Conservation (phyloP, 1,284 basidiomycete species). For the Fomitiporia mediterranea region DNA sequence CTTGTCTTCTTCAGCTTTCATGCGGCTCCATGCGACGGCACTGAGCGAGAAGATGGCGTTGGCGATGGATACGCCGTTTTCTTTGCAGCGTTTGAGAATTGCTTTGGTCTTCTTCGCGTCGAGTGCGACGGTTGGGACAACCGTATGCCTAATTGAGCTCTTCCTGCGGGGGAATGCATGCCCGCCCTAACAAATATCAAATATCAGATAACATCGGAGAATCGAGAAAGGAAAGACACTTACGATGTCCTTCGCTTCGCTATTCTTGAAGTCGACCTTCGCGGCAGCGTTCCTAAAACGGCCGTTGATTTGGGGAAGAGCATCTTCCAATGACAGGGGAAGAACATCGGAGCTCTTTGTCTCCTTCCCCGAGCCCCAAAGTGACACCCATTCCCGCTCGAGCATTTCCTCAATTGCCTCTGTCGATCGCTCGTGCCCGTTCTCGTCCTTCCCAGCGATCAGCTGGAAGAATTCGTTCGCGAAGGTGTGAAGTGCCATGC, state of each 20-base stretch:
- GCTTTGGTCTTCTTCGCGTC: slow-evolving; percentile 48
- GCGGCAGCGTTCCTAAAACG: slow-evolving; percentile 42
- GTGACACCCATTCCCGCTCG: slow-evolving; percentile 42
- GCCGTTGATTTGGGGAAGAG: slow-evolving; percentile 38
- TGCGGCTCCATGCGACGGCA: slow-evolving; percentile 66
- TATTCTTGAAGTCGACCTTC: slow-evolving; percentile 52
- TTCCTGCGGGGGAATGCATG: slow-evolving; percentile 56
- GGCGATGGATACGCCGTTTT: slow-evolving; percentile 67
- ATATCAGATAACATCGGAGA: not conserved
- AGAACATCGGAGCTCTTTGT: slow-evolving; percentile 30
- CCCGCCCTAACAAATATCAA: slow-evolving; percentile 45
- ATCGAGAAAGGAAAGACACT: slow-evolving; percentile 21
- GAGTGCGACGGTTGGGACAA: slow-evolving; percentile 61
- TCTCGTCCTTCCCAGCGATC: slow-evolving; percentile 30
- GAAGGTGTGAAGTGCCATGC: slow-evolving; percentile 72
- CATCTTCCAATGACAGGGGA: slow-evolving; percentile 50
- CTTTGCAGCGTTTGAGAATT: slow-evolving; percentile 64
- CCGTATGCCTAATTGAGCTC: slow-evolving; percentile 47
- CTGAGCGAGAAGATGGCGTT: slow-evolving; percentile 71
- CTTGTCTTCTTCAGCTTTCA: slow-evolving; percentile 32
- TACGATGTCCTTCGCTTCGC: slow-evolving; percentile 48
- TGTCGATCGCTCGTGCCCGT: slow-evolving; percentile 36
- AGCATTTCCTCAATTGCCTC: slow-evolving; percentile 41
- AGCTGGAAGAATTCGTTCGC: slow-evolving; percentile 69
- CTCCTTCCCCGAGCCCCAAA: slow-evolving; percentile 30